A percentile compares a stretch with the other conserved stretches of the same genome.
These are phyloP conservation scores for Rhynchospora breviuscula DNA, from an alignment of 176 grass and related monocot genomes.

Conservation along the genomic window DNA sequence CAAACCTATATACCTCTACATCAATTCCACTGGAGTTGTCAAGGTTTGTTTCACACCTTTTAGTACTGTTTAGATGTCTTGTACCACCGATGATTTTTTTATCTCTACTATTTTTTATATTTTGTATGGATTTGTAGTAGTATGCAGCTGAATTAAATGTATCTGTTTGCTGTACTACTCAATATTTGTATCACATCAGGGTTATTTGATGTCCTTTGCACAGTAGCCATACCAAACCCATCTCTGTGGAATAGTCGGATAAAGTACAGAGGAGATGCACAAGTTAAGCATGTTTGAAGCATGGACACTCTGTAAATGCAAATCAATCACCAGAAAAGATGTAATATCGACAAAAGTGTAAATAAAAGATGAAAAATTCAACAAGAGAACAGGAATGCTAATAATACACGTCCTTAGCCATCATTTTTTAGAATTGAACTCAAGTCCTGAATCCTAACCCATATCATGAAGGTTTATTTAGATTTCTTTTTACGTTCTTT, in stretches of 20 bases:
- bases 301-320: not conserved
- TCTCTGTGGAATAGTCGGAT: not conserved
- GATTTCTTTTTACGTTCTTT: constrained; percentile 1
- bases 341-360: not conserved
- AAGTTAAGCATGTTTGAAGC: not conserved
- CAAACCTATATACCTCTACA: constrained; percentile 89
- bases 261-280: not conserved
- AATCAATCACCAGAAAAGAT: constrained; percentile 5
- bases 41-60: constrained; percentile 33
- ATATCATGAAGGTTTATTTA: constrained; percentile 11
- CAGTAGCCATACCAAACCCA: not conserved
- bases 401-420: not conserved
- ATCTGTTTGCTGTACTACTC: not conserved
- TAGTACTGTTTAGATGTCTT: not conserved
- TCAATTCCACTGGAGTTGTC: constrained; percentile 86
- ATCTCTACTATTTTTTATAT: not conserved
- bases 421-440: not conserved
- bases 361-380: not conserved
- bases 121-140: not conserved
- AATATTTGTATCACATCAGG: not conserved
- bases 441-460: not conserved
- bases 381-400: not conserved
- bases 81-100: not conserved
- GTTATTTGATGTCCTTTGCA: not conserved
- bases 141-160: constrained; percentile 6